Evolutionary conservation across 164 flowering plant genomes (phyloP).

Genomic region (Kalanchoe fedtschenkoi): DNA sequence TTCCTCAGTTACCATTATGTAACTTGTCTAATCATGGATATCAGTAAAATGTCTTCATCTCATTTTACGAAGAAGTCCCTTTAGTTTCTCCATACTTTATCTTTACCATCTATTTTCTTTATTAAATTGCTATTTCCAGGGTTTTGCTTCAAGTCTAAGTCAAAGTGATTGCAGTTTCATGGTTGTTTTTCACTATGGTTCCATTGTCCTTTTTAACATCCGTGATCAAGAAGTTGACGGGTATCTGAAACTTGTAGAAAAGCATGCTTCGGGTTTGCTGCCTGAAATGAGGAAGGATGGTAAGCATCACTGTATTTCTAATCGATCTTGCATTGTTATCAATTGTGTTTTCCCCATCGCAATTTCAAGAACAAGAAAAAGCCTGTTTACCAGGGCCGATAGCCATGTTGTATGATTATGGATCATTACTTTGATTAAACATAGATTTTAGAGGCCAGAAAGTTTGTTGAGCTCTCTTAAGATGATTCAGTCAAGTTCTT

Average conservation of each 20-base stretch:
- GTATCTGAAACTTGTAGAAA: slow-evolving; percentile 63
- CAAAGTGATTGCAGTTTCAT: slow-evolving; percentile 68
- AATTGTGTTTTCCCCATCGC: neutral
- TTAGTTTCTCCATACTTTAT: neutral
- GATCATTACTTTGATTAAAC: neutral
- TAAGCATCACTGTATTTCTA: slow-evolving; percentile 19
- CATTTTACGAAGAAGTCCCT: neutral
- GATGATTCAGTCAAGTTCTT: neutral
- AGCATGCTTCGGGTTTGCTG: slow-evolving; percentile 75
- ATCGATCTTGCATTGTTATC: neutral
- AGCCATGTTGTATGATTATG: neutral
- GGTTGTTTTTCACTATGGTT: slow-evolving; percentile 96
- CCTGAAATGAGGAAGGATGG: slow-evolving; percentile 97
- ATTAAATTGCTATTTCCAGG: slow-evolving; percentile 33
- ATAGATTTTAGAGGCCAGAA: neutral
- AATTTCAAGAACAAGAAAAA: neutral
- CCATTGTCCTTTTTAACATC: slow-evolving; percentile 76
- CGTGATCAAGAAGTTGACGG: slow-evolving; percentile 66
- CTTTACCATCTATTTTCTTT: neutral
- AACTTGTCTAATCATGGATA: too few species aligned
- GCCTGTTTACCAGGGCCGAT: neutral
- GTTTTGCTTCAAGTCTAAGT: slow-evolving; percentile 34
- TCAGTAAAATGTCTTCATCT: neutral
- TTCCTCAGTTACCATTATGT: too few species aligned
- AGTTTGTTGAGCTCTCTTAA: neutral